Percentiles rank a stretch among this genome's conserved stretches.
These are phyloP conservation scores for Bruguiera hainesii DNA, from an alignment of 441 rosid genomes.

Conservation along the genomic window DNA sequence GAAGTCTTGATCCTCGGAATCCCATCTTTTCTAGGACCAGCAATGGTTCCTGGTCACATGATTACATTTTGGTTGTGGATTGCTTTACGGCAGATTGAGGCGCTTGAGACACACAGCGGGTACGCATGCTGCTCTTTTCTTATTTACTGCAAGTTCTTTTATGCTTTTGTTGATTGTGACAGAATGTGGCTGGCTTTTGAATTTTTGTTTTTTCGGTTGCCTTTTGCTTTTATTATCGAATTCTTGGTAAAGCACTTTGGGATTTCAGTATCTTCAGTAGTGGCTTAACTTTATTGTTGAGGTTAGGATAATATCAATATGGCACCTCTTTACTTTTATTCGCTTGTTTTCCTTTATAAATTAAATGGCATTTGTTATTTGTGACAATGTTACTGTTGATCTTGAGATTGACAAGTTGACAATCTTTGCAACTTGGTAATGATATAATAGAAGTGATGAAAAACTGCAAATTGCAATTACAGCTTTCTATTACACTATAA, in stretches of 20 bases:
- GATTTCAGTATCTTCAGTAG: conserved; percentile 35
- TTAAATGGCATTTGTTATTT: conserved; percentile 10
- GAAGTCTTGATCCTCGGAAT: conserved; percentile 81
- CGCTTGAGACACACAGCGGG: conserved; percentile 95
- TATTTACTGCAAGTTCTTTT: conserved; percentile 24
- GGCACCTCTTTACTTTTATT: conserved; percentile 15
- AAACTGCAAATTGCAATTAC: background rate
- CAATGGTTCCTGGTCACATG: conserved; percentile 84
- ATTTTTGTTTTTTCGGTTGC: conserved; percentile 13
- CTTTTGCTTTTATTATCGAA: conserved; percentile 23
- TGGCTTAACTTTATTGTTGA: conserved; percentile 29
- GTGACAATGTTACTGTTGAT: conserved; percentile 8
- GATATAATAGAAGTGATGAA: background rate
- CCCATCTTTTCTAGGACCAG: conserved; percentile 93
- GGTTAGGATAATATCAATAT: conserved; percentile 25
- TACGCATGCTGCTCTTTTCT: conserved; percentile 40
- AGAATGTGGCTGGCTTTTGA: conserved; percentile 37
- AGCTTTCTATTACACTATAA: no score
- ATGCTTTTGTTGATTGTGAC: conserved; percentile 31
- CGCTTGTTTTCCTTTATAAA: conserved; percentile 14
- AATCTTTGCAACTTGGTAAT: conserved; percentile 3
- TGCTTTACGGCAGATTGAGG: conserved; percentile 76
- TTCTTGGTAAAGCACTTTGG: conserved; percentile 19
- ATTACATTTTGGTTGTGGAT: conserved; percentile 89
- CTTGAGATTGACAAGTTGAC: conserved; percentile 12